Conservation (phyloP, 768 basidiomycete genomes). For the Kwoniella sp. region DNA sequence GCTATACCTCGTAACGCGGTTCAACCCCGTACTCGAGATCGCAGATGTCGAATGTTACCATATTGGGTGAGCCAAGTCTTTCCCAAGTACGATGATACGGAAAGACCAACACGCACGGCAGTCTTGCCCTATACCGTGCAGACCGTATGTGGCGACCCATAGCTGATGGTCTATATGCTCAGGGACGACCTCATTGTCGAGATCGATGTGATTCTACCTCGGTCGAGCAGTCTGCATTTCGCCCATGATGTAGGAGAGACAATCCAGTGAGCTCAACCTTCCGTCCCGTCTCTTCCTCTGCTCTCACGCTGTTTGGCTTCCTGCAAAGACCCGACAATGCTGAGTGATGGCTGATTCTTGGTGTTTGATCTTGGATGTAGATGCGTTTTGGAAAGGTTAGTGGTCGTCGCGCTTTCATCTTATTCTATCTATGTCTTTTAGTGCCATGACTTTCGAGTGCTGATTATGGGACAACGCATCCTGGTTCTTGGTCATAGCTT, state of each 20-base stretch:
- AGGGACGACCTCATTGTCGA: conserved; percentile 45
- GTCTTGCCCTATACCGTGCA: no score
- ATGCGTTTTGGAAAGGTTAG: conserved; percentile 42
- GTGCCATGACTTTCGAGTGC: no score
- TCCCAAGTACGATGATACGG: not conserved
- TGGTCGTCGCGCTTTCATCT: no score
- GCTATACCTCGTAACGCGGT: conserved; percentile 57
- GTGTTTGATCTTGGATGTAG: conserved; percentile 18
- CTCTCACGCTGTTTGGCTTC: not conserved
- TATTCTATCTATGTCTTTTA: no score
- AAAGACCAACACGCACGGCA: no score
- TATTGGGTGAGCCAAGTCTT: conserved; percentile 51
- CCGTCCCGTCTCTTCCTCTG: no score
- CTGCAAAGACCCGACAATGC: not conserved
- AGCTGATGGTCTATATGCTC: conserved; percentile 10
- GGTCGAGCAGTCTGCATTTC: conserved; percentile 45
- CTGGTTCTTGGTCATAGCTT: conserved; percentile 35
- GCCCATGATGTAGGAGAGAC: conserved; percentile 57
- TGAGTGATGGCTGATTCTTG: no score
- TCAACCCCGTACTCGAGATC: conserved; percentile 56
- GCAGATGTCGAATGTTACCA: conserved; percentile 57
- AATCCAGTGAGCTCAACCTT: conserved; percentile 46
- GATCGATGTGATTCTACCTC: conserved; percentile 52
- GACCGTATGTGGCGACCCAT: no score
- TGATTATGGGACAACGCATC: not conserved